phyloP scores from a whole-genome alignment of 768 basidiomycete genomes.

The Macrolepiota fuliginosa region DNA sequence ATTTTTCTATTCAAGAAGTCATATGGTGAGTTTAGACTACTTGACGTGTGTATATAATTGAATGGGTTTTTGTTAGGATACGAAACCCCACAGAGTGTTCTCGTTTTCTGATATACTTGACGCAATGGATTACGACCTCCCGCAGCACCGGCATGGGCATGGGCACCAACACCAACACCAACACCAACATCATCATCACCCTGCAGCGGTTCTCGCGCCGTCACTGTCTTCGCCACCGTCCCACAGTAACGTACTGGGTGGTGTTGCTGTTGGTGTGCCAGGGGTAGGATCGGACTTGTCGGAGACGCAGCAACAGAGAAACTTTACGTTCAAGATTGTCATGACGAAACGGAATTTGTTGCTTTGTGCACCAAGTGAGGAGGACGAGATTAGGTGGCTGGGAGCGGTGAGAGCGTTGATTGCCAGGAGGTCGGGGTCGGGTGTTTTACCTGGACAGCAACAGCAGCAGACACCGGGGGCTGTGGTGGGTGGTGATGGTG shows the following conservation, averaged over 20 bases:
- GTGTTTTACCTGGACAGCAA: constrained; percentile 43
- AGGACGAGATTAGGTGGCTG: constrained; percentile 98
- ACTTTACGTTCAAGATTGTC: constrained; percentile 86
- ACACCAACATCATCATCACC: constrained; percentile 21
- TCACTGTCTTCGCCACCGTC: constrained; percentile 31
- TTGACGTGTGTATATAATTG: not conserved
- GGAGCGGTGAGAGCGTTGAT: constrained; percentile 92
- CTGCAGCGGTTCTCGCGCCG: constrained; percentile 31
- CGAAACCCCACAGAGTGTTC: constrained; percentile 84
- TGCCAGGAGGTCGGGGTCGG: constrained; percentile 59
- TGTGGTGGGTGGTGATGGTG: constrained; percentile 14
- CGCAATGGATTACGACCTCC: constrained; percentile 83
- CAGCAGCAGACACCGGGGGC: not conserved
- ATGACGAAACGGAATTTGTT: constrained; percentile 89
- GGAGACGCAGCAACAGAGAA: constrained; percentile 40
- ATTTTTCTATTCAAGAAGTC: constrained; percentile 85
- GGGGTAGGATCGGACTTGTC: constrained; percentile 21
- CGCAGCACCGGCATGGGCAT: constrained; percentile 48
- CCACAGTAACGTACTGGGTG: not conserved
- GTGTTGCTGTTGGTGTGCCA: constrained; percentile 13
- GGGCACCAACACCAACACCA: constrained; percentile 52
- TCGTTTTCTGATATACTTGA: constrained; percentile 84
- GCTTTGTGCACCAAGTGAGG: constrained; percentile 92
- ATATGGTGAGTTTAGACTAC: constrained; percentile 72
- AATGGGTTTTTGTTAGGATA: constrained; percentile 57